phyloP scores from a whole-genome alignment of 805 yeast genomes.

The Millerozyma miso region DNA sequence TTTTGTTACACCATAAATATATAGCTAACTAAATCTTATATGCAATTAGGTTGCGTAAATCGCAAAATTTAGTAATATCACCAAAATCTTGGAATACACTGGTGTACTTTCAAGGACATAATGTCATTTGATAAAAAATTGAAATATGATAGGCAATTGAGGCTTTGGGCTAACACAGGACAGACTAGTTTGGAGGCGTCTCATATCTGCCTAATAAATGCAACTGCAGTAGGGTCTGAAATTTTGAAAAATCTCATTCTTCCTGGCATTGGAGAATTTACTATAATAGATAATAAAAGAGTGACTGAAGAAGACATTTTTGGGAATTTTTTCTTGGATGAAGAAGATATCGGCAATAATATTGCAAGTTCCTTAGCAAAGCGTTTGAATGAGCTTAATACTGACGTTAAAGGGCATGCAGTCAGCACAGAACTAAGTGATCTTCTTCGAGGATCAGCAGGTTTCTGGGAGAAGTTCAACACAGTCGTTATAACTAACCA shows the following conservation, averaged over 20 bases:
- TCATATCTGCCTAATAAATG: constrained; percentile 58
- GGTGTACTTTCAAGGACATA: background rate
- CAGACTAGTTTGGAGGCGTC: constrained; percentile 57
- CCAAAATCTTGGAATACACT: background rate
- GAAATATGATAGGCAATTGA: constrained; percentile 80
- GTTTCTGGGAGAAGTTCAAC: constrained; percentile 47
- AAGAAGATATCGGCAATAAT: constrained; percentile 38
- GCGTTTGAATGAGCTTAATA: constrained; percentile 54
- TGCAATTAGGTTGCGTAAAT: too few species aligned
- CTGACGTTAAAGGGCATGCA: constrained; percentile 46
- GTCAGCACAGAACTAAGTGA: constrained; percentile 9
- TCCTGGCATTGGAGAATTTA: constrained; percentile 64
- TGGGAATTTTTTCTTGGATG: constrained; percentile 59
- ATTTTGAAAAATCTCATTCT: constrained; percentile 71
- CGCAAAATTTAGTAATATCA: background rate
- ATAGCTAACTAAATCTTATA: too few species aligned
- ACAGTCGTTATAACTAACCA: constrained; percentile 44
- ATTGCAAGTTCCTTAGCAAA: constrained; percentile 37
- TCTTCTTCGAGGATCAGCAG: constrained; percentile 9
- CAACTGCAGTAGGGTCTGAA: constrained; percentile 60
- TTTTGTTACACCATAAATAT: too few species aligned
- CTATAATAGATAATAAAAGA: constrained; percentile 47
- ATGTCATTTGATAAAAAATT: constrained; percentile 35
- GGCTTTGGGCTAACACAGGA: constrained; percentile 82
- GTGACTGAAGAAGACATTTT: constrained; percentile 45